Evolutionary conservation across 495 filamentous ascomycete genomes (phyloP), one percentile per base, ranked within the genome.

Genomic region (Lasiosphaeris hirsuta): DNA sequence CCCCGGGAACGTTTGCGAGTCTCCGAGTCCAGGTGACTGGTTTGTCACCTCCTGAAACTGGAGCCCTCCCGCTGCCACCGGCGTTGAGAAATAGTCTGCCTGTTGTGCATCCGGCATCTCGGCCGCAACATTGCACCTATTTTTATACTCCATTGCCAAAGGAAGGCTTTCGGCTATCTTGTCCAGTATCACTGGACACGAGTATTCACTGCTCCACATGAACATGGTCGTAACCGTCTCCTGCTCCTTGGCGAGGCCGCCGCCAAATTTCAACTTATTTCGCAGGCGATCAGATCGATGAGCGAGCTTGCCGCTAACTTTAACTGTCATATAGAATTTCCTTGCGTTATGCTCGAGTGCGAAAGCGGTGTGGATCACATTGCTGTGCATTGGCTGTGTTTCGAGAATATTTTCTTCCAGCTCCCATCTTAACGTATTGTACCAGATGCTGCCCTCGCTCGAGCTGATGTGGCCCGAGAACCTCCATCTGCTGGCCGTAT

Each of bases 291-390:
- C 60, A 2, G 51, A 46, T 1, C 36, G n/a, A 14, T 34, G 43
- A 15, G 39, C 36, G 0, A 65, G 63, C 8, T 45, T 62, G n/a
- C 69, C 70, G 15, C 50, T 62, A 10, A 73, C 62, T 13, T 67
- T 60, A n/a, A 73, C 63, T 9, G 60, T 64, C 58, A 73, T 68
- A 44, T 64, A 55, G 53, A 73, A 73, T 10, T 49, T 50, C 10
- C 51, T 62, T n/a, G 61, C 60, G 40, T 69, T 63, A 44, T 73
- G 70, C 37, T 70, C 57, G 30, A 70, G 52, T 1, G 68, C 64
- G 18, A 73, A 73, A 2, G 59, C 70, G 15, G 70, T 69, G 35
- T 72, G 63, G 39, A 73, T 61, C 7, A 59, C 43, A 37, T 64
- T 64, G 56, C 55, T 62, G 51, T 70, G 67, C 9, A 46, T 59